Percentiles rank a stretch among this genome's conserved stretches.
Evolutionary conservation across 371 early-diverging fungal species (phyloP).

Genomic region (Mortierella sp.): DNA sequence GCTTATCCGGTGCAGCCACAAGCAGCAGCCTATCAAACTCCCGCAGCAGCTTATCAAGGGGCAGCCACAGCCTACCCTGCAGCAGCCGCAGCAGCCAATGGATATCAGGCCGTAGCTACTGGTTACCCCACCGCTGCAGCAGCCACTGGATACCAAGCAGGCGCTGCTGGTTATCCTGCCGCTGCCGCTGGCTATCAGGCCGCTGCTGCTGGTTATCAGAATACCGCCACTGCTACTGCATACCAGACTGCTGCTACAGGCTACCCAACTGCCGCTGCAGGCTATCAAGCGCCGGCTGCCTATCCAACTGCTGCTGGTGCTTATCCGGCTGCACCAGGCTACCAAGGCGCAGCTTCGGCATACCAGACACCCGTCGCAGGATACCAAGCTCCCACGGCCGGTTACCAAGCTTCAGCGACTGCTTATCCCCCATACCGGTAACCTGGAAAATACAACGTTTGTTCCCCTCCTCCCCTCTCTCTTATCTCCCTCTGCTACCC

Average conservation of each 20-base stretch:
- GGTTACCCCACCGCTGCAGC: slow-evolving; percentile 27
- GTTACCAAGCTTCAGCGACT: slow-evolving; percentile 41
- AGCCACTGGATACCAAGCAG: slow-evolving; percentile 30
- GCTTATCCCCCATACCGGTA: slow-evolving; percentile 54
- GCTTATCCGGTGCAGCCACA: slow-evolving; percentile 29
- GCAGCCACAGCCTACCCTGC: slow-evolving; percentile 25
- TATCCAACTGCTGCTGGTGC: slow-evolving; percentile 16
- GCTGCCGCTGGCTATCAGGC: slow-evolving; percentile 33
- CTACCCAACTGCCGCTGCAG: slow-evolving; percentile 22
- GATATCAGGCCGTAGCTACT: slow-evolving; percentile 30
- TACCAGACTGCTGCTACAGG: slow-evolving; percentile 34
- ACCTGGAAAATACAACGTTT: slow-evolving; percentile 18
- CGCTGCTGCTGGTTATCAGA: slow-evolving; percentile 23
- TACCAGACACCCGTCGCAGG: slow-evolving; percentile 27
- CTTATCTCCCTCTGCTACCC: too few species aligned
- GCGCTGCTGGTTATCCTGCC: slow-evolving; percentile 24
- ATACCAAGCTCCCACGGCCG: slow-evolving; percentile 21
- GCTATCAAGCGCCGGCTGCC: slow-evolving; percentile 25
- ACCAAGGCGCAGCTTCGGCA: slow-evolving; percentile 20
- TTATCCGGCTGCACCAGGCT: slow-evolving; percentile 23
- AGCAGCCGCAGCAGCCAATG: slow-evolving; percentile 15
- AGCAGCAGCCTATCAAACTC: slow-evolving; percentile 22
- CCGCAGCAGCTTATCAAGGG: slow-evolving; percentile 33
- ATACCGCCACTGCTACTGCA: slow-evolving; percentile 6
- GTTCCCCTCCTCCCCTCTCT: slow-evolving; percentile 4